Base-by-base conservation (phyloP, 768 basidiomycete species). In the Xerocomellus dryophilus region DNA sequence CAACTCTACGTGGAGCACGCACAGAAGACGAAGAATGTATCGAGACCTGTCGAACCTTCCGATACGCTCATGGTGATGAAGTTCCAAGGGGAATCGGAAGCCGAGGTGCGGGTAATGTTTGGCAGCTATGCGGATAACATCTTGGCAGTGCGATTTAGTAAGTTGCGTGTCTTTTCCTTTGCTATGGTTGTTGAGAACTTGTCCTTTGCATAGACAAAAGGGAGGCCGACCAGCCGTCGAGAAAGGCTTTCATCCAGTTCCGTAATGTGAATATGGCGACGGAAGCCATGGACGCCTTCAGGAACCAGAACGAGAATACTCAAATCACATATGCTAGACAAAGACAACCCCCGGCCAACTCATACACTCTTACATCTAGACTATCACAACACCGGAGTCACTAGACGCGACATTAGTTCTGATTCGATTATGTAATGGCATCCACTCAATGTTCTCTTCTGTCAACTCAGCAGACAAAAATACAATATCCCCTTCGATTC, bases 231-330 rank as follows among this genome's bases (percentile, higher is more conserved):
- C 61, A 61, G 15, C 52, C 53, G 10, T 63, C 52, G n/a, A 66
- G 69, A 7, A 68, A 59, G 4, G 82, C 78, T 23, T 86, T 84
- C 69, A 63, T 87, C 51, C 76, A 82, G 55, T 85, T 87, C 64
- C 68, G 57, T 43, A 60, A 65, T 51, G 66, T 75, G 44, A 71
- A 78, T n/a, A 53, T 66, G 5, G 81, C 85, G 8, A 74, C 74
- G 34, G 70, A 76, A 54, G 85, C 79, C 2, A 66, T 84, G 57
- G 60, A 74, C 9, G 64, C 66, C 32, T 61, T 82, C 23, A 71
- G 76, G 53, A 21, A 50, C 45, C 57, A 53, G 20, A 58, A 57
- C 9, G 47, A 38, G 34, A 20, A 38, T 21, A 14, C 34, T 25
- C 18, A 14, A 4, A 43, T 69, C 18, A 23, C 11, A 7, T 71